Percentiles rank a stretch among this genome's conserved stretches.
phyloP scores from a whole-genome alignment of 2,329 filamentous ascomycete species.

The Ramichloridium luteum region DNA sequence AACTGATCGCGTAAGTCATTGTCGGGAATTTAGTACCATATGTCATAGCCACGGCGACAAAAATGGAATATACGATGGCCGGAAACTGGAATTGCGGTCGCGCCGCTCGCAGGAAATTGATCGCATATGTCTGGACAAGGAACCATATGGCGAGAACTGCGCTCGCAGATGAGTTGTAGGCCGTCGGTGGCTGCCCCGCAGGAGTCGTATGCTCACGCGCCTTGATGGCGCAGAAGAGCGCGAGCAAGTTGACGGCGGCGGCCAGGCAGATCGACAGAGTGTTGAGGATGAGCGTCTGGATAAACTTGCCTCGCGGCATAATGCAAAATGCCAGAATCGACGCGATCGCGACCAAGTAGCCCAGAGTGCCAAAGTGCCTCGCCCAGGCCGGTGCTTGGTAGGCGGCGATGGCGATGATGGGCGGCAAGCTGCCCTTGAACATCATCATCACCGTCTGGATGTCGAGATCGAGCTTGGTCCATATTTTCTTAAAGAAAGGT shows the following conservation, averaged over 20 bases:
- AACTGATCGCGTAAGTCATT: slow-evolving; percentile 39
- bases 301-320: slow-evolving; percentile 58
- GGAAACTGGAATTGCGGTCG: slow-evolving; percentile 56
- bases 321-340: slow-evolving; percentile 52
- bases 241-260: slow-evolving; percentile 47
- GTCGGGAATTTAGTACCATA: slow-evolving; percentile 49
- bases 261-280: slow-evolving; percentile 45
- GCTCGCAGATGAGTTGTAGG: slow-evolving; percentile 61
- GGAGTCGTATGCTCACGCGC: slow-evolving; percentile 48
- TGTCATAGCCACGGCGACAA: slow-evolving; percentile 51
- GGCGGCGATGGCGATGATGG: slow-evolving; percentile 24
- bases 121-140: slow-evolving; percentile 56
- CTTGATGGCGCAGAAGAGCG: slow-evolving; percentile 52
- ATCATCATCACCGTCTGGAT: slow-evolving; percentile 20
- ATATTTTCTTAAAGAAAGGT: slow-evolving; percentile 17
- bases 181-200: slow-evolving; percentile 16
- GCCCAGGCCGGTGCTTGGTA: slow-evolving; percentile 38
- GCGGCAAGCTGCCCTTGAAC: slow-evolving; percentile 25
- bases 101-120: slow-evolving; percentile 53
- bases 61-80: slow-evolving; percentile 56
- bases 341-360: slow-evolving; percentile 54
- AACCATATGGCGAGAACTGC: slow-evolving; percentile 60
- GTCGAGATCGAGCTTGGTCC: slow-evolving; percentile 22
- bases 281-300: slow-evolving; percentile 55
- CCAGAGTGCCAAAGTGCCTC: slow-evolving; percentile 41